Evolutionary conservation across 106 monocot genomes (phyloP).

Genomic region (Iris macrosiphon): DNA sequence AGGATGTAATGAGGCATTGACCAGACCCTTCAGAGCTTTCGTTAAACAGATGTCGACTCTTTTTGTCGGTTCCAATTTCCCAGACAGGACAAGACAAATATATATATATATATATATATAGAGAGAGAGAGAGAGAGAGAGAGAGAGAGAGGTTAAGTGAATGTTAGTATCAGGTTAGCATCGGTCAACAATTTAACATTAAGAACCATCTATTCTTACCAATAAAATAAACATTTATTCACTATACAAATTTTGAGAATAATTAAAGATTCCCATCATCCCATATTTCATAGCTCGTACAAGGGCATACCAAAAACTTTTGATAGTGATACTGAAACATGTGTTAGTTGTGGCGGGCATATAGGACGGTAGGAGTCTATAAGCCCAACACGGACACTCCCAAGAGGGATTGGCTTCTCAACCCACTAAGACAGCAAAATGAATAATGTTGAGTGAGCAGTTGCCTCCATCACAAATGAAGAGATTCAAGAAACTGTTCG

Average conservation of each 20-base stretch:
- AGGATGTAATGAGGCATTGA: too few species aligned
- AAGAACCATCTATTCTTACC: too few species aligned
- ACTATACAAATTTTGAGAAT: conserved; percentile 21
- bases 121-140: too few species aligned
- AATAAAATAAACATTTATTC: conserved; percentile 12
- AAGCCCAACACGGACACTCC: not conserved
- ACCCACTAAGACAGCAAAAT: not conserved
- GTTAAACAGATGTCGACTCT: too few species aligned
- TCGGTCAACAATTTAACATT: too few species aligned
- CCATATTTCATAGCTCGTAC: not conserved
- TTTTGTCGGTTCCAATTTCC: too few species aligned
- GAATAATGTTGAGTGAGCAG: not conserved
- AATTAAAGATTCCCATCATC: conserved; percentile 9
- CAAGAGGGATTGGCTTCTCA: not conserved
- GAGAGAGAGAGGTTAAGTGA: too few species aligned
- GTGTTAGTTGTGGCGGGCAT: conserved; percentile 1
- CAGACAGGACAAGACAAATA: too few species aligned
- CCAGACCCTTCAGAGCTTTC: too few species aligned
- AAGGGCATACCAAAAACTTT: conserved; percentile 7
- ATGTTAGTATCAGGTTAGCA: too few species aligned
- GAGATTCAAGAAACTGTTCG: conserved; percentile 66
- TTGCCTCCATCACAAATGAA: not conserved
- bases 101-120: too few species aligned
- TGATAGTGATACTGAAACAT: not conserved
- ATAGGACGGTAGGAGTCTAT: not conserved